Evolutionary conservation across 345 rosid genomes (phyloP).

Genomic region (Stellera chamaejasme): DNA sequence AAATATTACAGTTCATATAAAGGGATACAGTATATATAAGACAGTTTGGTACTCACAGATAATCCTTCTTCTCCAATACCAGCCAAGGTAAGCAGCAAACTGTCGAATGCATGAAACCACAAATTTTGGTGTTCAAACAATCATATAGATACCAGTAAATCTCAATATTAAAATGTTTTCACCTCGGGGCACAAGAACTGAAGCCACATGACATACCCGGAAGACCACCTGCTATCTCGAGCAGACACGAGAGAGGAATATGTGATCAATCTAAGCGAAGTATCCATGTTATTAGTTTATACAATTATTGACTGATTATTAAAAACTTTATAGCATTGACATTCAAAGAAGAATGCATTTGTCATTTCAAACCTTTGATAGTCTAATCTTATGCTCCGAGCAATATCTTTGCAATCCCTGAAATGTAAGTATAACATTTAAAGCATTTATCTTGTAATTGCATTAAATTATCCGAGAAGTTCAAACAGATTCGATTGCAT

Average conservation of each 20-base stretch:
- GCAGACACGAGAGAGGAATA: too few species aligned
- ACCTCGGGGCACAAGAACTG: not conserved
- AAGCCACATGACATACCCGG: too few species aligned
- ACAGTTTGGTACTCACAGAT: constrained; percentile 51
- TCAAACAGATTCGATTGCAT: too few species aligned
- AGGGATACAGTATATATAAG: not conserved
- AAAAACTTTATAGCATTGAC: too few species aligned
- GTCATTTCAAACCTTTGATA: constrained; percentile 61
- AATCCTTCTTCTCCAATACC: constrained; percentile 91
- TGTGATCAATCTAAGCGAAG: too few species aligned
- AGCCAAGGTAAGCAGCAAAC: constrained; percentile 86
- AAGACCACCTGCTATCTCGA: too few species aligned
- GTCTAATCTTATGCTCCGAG: constrained; percentile 82
- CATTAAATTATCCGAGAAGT: too few species aligned
- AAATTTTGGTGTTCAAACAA: constrained; percentile 1
- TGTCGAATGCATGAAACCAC: constrained; percentile 17
- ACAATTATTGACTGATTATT: too few species aligned
- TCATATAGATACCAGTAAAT: not conserved
- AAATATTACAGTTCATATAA: constrained; percentile 6
- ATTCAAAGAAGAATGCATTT: not conserved
- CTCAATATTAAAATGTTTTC: constrained; percentile 3
- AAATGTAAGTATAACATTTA: too few species aligned
- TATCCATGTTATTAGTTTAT: too few species aligned
- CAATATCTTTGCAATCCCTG: constrained; percentile 94
- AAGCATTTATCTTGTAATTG: too few species aligned